These are phyloP conservation scores for Pseudoscleropodium purum DNA, from an alignment of 225 moss, liverwort and hornwort genomes.

Conservation along the genomic window DNA sequence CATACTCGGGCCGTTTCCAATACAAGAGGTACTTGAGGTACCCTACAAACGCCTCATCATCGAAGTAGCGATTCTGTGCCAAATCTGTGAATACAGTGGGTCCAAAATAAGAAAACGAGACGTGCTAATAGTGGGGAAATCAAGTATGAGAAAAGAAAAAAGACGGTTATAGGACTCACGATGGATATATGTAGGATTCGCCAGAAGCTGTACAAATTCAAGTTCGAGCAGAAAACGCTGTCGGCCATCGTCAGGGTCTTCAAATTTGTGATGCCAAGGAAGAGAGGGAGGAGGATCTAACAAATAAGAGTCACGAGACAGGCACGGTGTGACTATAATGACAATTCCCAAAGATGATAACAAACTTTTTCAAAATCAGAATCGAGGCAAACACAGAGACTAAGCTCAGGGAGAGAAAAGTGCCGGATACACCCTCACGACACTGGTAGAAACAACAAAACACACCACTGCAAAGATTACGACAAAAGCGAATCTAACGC, in stretches of 20 bases:
- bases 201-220: conserved; percentile 90
- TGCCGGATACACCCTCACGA: not conserved
- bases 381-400: not conserved
- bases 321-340: not conserved
- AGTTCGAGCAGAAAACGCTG: conserved; percentile 84
- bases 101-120: not conserved
- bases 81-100: conserved; percentile 40
- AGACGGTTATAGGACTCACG: conserved; percentile 26
- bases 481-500: not conserved
- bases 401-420: not conserved
- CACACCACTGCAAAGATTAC: not conserved
- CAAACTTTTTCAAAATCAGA: not conserved
- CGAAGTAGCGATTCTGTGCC: conserved; percentile 90
- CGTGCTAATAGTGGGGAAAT: not conserved
- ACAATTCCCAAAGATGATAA: not conserved
- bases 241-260: conserved; percentile 80
- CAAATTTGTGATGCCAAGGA: conserved; percentile 37
- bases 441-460: not conserved
- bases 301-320: not conserved
- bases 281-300: conserved; percentile 12
- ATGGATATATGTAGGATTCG: conserved; percentile 91
- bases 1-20: conserved; percentile 80
- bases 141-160: not conserved
- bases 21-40: conserved; percentile 88
- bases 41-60: conserved; percentile 84